Evolutionary conservation across 768 basidiomycete genomes (phyloP), one percentile per base, ranked within the genome.

Genomic region (Rhizopogon salebrosus): DNA sequence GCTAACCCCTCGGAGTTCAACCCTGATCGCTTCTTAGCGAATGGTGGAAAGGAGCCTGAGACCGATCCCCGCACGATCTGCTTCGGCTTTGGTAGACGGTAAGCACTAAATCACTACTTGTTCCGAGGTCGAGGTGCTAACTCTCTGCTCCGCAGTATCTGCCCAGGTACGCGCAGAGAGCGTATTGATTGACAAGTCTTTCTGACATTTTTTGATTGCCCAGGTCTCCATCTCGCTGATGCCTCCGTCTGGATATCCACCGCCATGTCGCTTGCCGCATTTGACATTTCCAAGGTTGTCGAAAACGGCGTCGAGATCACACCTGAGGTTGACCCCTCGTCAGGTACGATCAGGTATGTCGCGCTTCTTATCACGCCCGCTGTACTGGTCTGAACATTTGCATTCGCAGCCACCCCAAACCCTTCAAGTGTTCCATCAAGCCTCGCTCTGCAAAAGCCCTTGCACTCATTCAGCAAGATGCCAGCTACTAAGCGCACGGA

Each of bases 1-100:
- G 60, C 70, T 34, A 70, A 81, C 40, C 84, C 84, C 3, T 69
- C 76, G 54, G 60, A 64, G 48, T 87, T 86, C 62, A 76, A 75
- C 41, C 85, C 85, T 20, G 80, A 80, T 48, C 79, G 85, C 27
- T 86, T 80, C 65, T 69, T 86, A 29, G 67, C 72, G 1, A 49
- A 48, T 13, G 56, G 62, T 4, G 63, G 60, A 37, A 64, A 66
- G 38, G 57, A 65, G 40, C 75, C 75, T 27, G 80, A 85, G 60
- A 63, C 60, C 18, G 84, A 86, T 64, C 82, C 84, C 54, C 80
- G 79, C 51, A 73, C 73, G 43, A 62, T 83, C 42, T 83, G 80
- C 59, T 89, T 87, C 67, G 86, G 86, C 6, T 89, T 86, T 61
- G 86, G 86, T 43, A 72, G 86, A 68, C 78, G 86, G 62, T 68